Evolutionary conservation across 139 green algal genomes (phyloP), one percentile per base, ranked within the genome.

Genomic region (Auxenochlorella protothecoides): DNA sequence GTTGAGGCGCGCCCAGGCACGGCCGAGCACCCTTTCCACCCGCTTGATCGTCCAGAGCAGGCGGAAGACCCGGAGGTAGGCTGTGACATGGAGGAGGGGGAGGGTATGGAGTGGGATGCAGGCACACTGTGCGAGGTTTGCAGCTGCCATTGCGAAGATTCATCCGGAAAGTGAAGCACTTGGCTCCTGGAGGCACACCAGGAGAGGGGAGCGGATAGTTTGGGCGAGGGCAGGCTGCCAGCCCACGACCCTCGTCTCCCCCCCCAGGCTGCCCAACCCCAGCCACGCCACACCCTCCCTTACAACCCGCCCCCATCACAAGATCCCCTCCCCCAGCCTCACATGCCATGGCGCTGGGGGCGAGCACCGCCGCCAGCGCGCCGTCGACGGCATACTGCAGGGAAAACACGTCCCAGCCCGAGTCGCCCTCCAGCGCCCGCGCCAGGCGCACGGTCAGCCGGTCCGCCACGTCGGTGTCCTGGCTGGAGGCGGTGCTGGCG

Each of bases 31-130:
- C 12, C 89, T 74, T 73, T 97, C 90, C 13, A 85, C 86, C 7
- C 89, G 86, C 81, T 96, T 92, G 8, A 97, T 71, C 15, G 76
- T 75, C 93, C 92, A 98, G 76, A 98, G 82, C 68, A 97, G 87
- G 51, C 84, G 81, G 63, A 92, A 94, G 52, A 94, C 81, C 52
- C 84, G 78, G 56, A 85, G 79, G 80, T 97, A 97, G 52, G 76
- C 78, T 54, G 63, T 44, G 27, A 44, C 27, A 44, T 44, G 27
- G 27, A 44, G 27, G 27, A 44, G 27, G 27, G 27, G 27, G 27
- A 44, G 27, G 27, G 27, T 44, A 44, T 44, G 27, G 27, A 44
- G 27, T 44, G 27, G 27, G 27, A 1, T 44, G 27, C 27, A 44
- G 27, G 27, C 27, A 44, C 27, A 44, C 27, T 44, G 0, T 44